phyloP scores from a whole-genome alignment of 2,329 filamentous ascomycete genomes.

The Plectosphaerella plurivora region DNA sequence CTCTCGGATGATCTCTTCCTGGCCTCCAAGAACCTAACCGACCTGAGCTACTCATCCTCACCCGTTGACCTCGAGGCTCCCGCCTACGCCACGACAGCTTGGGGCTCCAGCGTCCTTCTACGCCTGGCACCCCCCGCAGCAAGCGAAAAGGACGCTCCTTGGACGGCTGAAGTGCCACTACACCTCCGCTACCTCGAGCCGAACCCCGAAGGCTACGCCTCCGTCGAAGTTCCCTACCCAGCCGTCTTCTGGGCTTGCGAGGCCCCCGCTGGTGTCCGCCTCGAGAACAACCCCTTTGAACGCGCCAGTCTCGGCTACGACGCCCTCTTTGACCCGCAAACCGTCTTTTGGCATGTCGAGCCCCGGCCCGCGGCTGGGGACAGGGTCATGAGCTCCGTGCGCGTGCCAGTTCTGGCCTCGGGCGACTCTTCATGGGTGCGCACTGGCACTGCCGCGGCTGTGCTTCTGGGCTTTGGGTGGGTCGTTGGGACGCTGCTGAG shows the following conservation, averaged over 20 bases:
- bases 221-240: conserved; percentile 69
- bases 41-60: conserved; percentile 63
- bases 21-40: conserved; percentile 70
- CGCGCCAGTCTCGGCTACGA: conserved; percentile 82
- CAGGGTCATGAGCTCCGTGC: conserved; percentile 48
- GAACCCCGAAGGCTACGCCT: conserved; percentile 45
- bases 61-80: conserved; percentile 90
- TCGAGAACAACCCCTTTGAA: conserved; percentile 80
- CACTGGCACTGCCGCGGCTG: conserved; percentile 52
- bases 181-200: conserved; percentile 81
- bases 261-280: conserved; percentile 60
- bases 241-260: conserved; percentile 87
- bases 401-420: conserved; percentile 62
- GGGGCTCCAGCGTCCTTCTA: conserved; percentile 77
- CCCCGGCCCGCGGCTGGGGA: conserved; percentile 36
- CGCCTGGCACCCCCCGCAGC: conserved; percentile 58
- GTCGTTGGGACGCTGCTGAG: conserved; percentile 55
- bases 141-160: conserved; percentile 30
- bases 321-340: conserved; percentile 67
- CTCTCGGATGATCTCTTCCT: conserved; percentile 73
- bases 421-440: conserved; percentile 42
- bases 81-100: conserved; percentile 68
- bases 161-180: conserved; percentile 70
- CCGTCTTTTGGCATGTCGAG: conserved; percentile 76
- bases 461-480: conserved; percentile 66